Evolutionary conservation across 768 basidiomycete species (phyloP).

Genomic region (Gymnopilus dilepis): DNA sequence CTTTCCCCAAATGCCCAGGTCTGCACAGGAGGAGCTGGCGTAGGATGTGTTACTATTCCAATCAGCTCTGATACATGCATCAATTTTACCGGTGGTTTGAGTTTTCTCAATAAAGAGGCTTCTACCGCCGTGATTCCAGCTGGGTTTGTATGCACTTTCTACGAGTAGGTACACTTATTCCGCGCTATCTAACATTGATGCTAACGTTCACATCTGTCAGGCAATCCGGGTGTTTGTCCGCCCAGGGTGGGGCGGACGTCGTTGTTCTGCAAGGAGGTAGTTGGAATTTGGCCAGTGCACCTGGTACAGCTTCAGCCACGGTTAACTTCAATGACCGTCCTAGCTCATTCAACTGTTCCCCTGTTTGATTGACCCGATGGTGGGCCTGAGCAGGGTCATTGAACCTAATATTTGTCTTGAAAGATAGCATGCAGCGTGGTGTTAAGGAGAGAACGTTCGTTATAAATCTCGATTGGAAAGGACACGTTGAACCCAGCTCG

Average conservation of each 20-base stretch:
- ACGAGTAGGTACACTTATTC: slow-evolving; percentile 11
- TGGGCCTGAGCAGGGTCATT: too few species aligned
- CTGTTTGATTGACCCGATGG: slow-evolving; percentile 5
- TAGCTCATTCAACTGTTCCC: slow-evolving; percentile 26
- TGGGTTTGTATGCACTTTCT: slow-evolving; percentile 26
- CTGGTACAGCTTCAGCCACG: slow-evolving; percentile 8
- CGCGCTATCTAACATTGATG: not conserved
- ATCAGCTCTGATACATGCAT: slow-evolving; percentile 17
- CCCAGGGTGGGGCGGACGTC: not conserved
- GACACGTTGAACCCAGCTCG: too few species aligned
- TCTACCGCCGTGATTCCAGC: slow-evolving; percentile 11
- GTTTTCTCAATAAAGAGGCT: slow-evolving; percentile 24
- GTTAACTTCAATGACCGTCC: slow-evolving; percentile 25
- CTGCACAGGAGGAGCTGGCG: slow-evolving; percentile 17
- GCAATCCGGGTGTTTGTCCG: slow-evolving; percentile 16
- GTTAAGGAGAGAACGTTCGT: too few species aligned
- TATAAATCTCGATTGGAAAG: too few species aligned
- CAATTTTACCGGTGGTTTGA: slow-evolving; percentile 23
- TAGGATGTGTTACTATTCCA: slow-evolving; percentile 21
- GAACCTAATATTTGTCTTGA: too few species aligned
- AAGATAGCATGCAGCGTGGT: too few species aligned
- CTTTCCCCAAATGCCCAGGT: slow-evolving; percentile 5
- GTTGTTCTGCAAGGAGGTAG: slow-evolving; percentile 11
- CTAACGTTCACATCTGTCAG: slow-evolving; percentile 4
- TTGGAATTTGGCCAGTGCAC: slow-evolving; percentile 17